A percentile compares a stretch with the other conserved stretches of the same genome.
Conservation (phyloP, 257 asterid species). For the Nicotiana noctiflora region DNA sequence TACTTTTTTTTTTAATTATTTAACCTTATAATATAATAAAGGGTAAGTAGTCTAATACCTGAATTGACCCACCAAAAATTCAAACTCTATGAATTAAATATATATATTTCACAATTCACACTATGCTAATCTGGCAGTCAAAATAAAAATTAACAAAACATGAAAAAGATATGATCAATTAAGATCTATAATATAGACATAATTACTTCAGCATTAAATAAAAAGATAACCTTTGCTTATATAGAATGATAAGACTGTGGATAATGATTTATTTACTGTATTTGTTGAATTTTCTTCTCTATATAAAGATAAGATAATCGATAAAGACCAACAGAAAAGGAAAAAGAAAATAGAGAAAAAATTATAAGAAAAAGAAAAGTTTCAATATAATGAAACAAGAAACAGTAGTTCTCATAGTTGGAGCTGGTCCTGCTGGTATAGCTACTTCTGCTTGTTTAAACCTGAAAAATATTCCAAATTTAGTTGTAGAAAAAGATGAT, state of each 20-base stretch:
- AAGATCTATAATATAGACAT: no score
- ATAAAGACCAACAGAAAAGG: neutral
- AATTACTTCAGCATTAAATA: neutral
- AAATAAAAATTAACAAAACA: no score
- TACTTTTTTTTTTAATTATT: no score
- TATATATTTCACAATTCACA: no score
- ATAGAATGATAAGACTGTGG: neutral
- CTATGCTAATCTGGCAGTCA: neutral
- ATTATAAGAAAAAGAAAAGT: neutral
- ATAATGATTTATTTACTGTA: neutral
- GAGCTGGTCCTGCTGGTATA: conserved; percentile 69
- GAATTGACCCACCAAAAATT: no score
- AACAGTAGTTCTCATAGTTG: conserved; percentile 30
- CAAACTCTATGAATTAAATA: neutral
- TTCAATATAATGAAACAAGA: conserved; percentile 18
- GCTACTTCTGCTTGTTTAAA: conserved; percentile 54
- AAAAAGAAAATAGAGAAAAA: neutral
- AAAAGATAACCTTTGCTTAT: neutral
- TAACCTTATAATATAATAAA: no score
- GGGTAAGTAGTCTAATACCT: no score
- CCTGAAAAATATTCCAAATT: conserved; percentile 26
- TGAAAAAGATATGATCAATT: neutral
- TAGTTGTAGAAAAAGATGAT: conserved; percentile 49
- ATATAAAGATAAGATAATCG: neutral
- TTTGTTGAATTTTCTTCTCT: neutral